Percentiles rank a stretch among this genome's conserved stretches.
Conservation (phyloP, 2,329 filamentous ascomycete genomes). For the Fusarium brachygibbosum region DNA sequence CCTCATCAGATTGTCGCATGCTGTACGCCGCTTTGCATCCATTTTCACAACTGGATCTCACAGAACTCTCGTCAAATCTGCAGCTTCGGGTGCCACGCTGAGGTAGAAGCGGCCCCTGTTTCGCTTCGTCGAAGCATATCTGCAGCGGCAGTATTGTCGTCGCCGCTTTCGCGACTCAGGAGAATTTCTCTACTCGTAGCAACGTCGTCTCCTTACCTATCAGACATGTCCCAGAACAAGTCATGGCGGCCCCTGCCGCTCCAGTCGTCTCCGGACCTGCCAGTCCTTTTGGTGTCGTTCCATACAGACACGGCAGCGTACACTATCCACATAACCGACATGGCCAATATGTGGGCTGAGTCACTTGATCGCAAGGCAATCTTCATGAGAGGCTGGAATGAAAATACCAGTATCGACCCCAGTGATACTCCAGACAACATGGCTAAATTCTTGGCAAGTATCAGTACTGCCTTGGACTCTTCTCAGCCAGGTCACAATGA, state of each 20-base stretch:
- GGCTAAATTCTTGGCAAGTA: constrained; percentile 73
- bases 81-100: neutral
- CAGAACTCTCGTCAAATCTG: neutral
- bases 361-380: constrained; percentile 72
- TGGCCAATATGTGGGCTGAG: constrained; percentile 81
- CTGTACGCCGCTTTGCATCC: constrained; percentile 4
- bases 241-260: constrained; percentile 65
- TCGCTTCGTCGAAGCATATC: neutral
- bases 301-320: constrained; percentile 70
- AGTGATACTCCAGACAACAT: constrained; percentile 77
- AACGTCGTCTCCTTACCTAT: neutral
- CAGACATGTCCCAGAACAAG: constrained; percentile 51
- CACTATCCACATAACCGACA: constrained; percentile 76
- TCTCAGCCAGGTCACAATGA: constrained; percentile 59
- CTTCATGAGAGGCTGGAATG: constrained; percentile 70
- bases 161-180: neutral
- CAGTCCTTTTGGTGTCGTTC: constrained; percentile 74
- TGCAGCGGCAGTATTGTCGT: neutral
- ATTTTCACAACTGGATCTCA: neutral
- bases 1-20: neutral
- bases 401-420: constrained; percentile 80
- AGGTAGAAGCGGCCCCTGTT: neutral
- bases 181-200: neutral
- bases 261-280: constrained; percentile 59
- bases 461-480: constrained; percentile 66